phyloP scores from a whole-genome alignment of 257 asterid genomes.

The Capsicum pubescens region DNA sequence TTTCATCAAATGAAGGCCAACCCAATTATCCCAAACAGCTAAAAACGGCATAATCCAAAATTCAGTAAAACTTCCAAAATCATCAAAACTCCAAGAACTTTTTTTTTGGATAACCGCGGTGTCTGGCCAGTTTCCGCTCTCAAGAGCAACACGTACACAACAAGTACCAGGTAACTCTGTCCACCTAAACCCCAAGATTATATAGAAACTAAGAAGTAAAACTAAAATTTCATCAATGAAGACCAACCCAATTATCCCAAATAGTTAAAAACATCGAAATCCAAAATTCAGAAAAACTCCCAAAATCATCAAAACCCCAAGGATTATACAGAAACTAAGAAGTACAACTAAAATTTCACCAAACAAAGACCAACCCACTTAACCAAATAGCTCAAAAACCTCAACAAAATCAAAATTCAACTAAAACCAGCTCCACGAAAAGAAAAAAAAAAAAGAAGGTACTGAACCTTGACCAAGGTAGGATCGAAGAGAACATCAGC shows the following conservation, averaged over 20 bases:
- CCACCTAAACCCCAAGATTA: background rate
- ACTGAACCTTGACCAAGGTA: slow-evolving; percentile 62
- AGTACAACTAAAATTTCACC: too few species aligned
- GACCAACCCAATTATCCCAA: background rate
- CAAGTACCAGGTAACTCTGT: too few species aligned
- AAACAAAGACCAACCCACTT: too few species aligned
- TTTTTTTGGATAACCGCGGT: too few species aligned
- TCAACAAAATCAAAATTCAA: background rate
- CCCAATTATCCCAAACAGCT: background rate
- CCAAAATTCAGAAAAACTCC: background rate
- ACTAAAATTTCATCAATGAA: slow-evolving; percentile 10
- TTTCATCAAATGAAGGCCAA: slow-evolving; percentile 10
- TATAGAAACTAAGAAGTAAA: background rate
- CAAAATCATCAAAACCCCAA: background rate
- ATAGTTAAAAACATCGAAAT: background rate
- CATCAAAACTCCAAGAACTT: background rate
- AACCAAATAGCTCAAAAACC: background rate
- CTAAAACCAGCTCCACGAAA: background rate
- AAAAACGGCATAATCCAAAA: background rate
- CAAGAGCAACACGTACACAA: too few species aligned
- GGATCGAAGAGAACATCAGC: slow-evolving; percentile 87
- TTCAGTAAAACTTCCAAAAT: background rate
- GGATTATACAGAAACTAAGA: too few species aligned
- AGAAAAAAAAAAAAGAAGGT: background rate
- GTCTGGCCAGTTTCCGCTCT: too few species aligned